phyloP scores from a whole-genome alignment of 345 rosid genomes.

The Garcia nutans region DNA sequence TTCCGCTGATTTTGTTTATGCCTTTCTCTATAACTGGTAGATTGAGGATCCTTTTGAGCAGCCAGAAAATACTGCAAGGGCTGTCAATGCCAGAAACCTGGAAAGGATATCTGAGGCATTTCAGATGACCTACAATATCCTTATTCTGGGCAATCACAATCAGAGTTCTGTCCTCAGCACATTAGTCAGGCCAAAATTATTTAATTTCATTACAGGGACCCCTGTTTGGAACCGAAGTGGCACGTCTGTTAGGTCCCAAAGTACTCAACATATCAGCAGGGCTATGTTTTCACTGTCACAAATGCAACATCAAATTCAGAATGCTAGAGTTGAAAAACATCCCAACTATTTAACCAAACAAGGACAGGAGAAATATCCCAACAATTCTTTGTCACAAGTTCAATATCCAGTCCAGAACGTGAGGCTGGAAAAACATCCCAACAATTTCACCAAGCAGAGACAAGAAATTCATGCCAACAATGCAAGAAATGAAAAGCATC shows the following conservation, averaged over 20 bases:
- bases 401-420: not conserved
- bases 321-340: not conserved
- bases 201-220: constrained; percentile 25
- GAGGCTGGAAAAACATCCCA: constrained; percentile 9
- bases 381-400: too few relatives aligned
- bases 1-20: constrained; percentile 8
- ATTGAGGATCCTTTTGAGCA: constrained; percentile 94
- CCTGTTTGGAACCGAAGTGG: constrained; percentile 20
- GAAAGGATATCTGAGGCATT: constrained; percentile 54
- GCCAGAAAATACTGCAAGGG: constrained; percentile 75
- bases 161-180: constrained; percentile 31
- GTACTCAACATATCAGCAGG: constrained; percentile 23
- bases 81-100: constrained; percentile 53
- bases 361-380: constrained; percentile 6
- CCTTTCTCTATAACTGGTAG: constrained; percentile 29
- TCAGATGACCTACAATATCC: constrained; percentile 37
- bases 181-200: constrained; percentile 42
- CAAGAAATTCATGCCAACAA: not conserved
- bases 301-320: constrained; percentile 28
- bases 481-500: not conserved
- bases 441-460: constrained; percentile 6
- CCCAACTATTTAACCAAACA: not conserved
- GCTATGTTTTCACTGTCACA: constrained; percentile 19
- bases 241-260: constrained; percentile 13
- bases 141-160: constrained; percentile 32